Conservation (phyloP, 805 yeast genomes). For the Kuraishia hungarica region DNA sequence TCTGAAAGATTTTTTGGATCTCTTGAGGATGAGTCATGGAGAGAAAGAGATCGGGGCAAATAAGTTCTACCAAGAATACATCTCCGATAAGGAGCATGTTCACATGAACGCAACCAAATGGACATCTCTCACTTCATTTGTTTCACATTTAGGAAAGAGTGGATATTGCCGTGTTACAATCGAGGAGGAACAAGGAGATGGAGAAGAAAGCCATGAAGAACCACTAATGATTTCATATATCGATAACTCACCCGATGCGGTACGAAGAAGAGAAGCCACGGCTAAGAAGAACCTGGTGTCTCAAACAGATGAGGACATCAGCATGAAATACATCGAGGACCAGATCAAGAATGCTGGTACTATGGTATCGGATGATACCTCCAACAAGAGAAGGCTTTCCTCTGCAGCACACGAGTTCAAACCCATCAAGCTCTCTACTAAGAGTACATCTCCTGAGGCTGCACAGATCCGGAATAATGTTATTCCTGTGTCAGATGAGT, state of each 20-base stretch:
- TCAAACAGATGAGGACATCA: constrained; percentile 37
- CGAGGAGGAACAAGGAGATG: constrained; percentile 21
- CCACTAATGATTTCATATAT: constrained; percentile 36
- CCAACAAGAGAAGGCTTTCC: constrained; percentile 8
- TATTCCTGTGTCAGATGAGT: constrained; percentile 2
- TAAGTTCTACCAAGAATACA: constrained; percentile 84
- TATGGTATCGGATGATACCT: constrained; percentile 8
- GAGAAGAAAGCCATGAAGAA: constrained; percentile 22
- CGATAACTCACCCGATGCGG: constrained; percentile 43
- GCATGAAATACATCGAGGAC: constrained; percentile 31
- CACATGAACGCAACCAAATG: constrained; percentile 90
- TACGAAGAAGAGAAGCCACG: constrained; percentile 28
- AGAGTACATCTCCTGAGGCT: not conserved
- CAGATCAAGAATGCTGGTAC: constrained; percentile 35
- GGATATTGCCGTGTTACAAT: constrained; percentile 46
- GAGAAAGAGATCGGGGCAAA: constrained; percentile 75
- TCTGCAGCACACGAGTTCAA: not conserved
- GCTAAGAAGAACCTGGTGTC: constrained; percentile 26
- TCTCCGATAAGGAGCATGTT: constrained; percentile 71
- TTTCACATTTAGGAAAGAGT: constrained; percentile 46
- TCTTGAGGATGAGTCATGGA: constrained; percentile 67
- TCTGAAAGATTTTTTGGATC: constrained; percentile 50
- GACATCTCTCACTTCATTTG: constrained; percentile 60
- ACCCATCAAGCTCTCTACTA: constrained; percentile 1
- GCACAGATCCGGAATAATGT: not conserved